Evolutionary conservation across 352 stramenopile species (phyloP).

Genomic region (Phytophthora agathidicida): DNA sequence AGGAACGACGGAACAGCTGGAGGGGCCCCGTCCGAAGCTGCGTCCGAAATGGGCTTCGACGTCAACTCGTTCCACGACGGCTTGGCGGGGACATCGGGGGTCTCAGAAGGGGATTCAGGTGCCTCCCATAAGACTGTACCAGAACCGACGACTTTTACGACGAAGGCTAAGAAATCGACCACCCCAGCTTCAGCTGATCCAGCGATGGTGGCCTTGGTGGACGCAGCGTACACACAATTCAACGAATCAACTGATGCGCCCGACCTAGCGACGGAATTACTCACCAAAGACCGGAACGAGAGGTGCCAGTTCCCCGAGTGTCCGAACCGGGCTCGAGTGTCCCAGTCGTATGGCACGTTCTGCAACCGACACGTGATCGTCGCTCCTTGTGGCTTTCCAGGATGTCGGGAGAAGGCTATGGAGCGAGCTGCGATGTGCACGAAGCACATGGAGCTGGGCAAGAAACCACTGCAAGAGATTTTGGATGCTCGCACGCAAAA

Average conservation of each 20-base stretch:
- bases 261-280: slow-evolving; percentile 60
- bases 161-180: background rate
- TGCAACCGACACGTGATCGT: slow-evolving; percentile 90
- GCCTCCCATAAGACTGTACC: slow-evolving; percentile 2
- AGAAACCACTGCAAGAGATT: slow-evolving; percentile 74
- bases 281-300: slow-evolving; percentile 65
- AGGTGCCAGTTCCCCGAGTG: slow-evolving; percentile 81
- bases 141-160: background rate
- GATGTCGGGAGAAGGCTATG: slow-evolving; percentile 78
- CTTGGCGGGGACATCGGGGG: slow-evolving; percentile 2
- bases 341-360: slow-evolving; percentile 81
- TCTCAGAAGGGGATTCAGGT: background rate
- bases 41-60: slow-evolving; percentile 47
- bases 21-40: slow-evolving; percentile 13
- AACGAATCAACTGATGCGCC: slow-evolving; percentile 48
- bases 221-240: slow-evolving; percentile 51
- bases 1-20: slow-evolving; percentile 3
- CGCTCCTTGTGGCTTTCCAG: slow-evolving; percentile 83
- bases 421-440: slow-evolving; percentile 70
- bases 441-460: slow-evolving; percentile 70
- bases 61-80: slow-evolving; percentile 42
- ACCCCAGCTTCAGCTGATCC: slow-evolving; percentile 3
- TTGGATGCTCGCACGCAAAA: slow-evolving; percentile 71
- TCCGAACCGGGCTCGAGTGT: slow-evolving; percentile 77
- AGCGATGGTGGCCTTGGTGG: slow-evolving; percentile 11